phyloP scores from a whole-genome alignment of 352 stramenopile species.

The Pythium diclinum region DNA sequence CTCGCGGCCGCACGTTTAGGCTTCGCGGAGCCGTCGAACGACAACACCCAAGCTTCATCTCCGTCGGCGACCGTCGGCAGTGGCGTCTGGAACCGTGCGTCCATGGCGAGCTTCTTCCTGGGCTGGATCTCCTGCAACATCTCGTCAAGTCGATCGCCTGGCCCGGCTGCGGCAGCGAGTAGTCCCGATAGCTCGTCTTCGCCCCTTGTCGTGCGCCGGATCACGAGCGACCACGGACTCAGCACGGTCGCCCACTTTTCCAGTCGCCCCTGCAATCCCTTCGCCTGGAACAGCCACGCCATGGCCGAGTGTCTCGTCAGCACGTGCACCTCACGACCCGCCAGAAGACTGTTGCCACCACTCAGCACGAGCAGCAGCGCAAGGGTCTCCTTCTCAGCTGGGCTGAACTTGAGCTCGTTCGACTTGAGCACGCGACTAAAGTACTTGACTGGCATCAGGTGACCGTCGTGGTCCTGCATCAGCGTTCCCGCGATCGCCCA shows the following conservation, averaged over 20 bases:
- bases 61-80: neutral
- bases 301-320: conserved; percentile 4
- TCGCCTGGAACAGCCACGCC: conserved; percentile 11
- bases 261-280: conserved; percentile 3
- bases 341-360: neutral
- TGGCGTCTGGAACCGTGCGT: neutral
- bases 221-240: conserved; percentile 17
- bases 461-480: conserved; percentile 1
- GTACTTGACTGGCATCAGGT: conserved; percentile 9
- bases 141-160: conserved; percentile 7
- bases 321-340: conserved; percentile 3
- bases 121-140: conserved; percentile 15
- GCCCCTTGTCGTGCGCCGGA: neutral
- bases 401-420: conserved; percentile 3
- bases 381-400: conserved; percentile 10
- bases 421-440: conserved; percentile 13
- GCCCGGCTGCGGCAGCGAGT: conserved; percentile 3
- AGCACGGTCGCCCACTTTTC: conserved; percentile 10
- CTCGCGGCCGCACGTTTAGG: conserved; percentile 10
- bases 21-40: conserved; percentile 27
- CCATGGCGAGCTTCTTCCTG: neutral
- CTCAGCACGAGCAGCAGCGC: conserved; percentile 4
- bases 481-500: conserved; percentile 6
- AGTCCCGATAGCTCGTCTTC: conserved; percentile 16
- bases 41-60: conserved; percentile 9